phyloP scores from a whole-genome alignment of 2,329 filamentous ascomycete species.

The Pyrenophora tritici-repentis region DNA sequence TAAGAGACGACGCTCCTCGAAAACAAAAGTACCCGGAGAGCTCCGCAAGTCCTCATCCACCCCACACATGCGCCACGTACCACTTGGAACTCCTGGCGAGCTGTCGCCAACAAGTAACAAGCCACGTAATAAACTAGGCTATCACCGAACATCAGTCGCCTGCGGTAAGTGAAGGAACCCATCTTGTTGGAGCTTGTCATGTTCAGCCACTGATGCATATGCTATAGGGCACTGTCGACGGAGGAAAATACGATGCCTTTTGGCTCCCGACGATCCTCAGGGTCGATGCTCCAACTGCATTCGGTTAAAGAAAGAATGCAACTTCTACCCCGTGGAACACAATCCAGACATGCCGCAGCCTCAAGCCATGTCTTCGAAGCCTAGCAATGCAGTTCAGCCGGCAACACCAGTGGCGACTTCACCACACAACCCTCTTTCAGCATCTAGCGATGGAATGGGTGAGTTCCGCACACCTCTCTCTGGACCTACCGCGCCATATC shows the following conservation, averaged over 20 bases:
- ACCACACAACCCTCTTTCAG: conserved; percentile 43
- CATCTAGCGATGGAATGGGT: conserved; percentile 35
- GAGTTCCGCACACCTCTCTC: conserved; percentile 40
- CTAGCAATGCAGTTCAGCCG: conserved; percentile 48
- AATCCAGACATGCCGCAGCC: conserved; percentile 58
- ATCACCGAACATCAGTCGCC: conserved; percentile 92
- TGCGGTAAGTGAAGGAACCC: conserved; percentile 72
- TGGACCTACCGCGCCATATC: conserved; percentile 17
- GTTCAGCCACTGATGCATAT: conserved; percentile 23
- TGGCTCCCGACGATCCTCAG: conserved; percentile 72
- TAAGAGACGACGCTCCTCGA: conserved; percentile 48
- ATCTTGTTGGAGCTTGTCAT: background rate
- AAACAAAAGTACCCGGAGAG: conserved; percentile 46
- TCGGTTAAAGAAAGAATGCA: conserved; percentile 90
- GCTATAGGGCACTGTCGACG: conserved; percentile 81
- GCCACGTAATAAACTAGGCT: conserved; percentile 88
- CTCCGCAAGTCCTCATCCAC: conserved; percentile 54
- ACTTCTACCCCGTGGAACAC: conserved; percentile 88
- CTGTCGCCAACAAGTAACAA: conserved; percentile 63
- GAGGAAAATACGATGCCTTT: conserved; percentile 90
- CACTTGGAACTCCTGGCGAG: conserved; percentile 45
- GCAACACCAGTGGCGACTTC: conserved; percentile 57
- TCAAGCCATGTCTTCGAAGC: conserved; percentile 51
- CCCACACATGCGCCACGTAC: conserved; percentile 53
- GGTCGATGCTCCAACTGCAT: conserved; percentile 91